A percentile compares a stretch with the other conserved stretches of the same genome.
Conservation (phyloP, 805 yeast genomes). For the Spathaspora boniae region DNA sequence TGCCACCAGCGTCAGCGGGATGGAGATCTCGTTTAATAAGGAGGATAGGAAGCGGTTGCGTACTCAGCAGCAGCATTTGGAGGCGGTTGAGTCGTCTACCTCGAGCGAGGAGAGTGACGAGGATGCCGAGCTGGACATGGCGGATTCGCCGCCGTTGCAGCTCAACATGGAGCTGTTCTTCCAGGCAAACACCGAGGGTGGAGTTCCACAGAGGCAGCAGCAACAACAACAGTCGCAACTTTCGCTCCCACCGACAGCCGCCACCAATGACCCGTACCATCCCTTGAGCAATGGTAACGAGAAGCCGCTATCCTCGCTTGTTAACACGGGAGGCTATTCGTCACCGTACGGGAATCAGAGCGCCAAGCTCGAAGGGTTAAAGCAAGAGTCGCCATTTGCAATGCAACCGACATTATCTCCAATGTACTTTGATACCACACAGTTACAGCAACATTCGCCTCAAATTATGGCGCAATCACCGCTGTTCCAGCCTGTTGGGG, state of each 20-base stretch:
- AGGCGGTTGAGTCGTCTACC: conserved; percentile 1
- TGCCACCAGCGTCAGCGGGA: conserved; percentile 35
- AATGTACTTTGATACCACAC: conserved; percentile 12
- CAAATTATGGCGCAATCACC: conserved; percentile 7
- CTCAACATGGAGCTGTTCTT: conserved; percentile 19
- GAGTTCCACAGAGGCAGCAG: background rate
- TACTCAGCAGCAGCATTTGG: conserved; percentile 7
- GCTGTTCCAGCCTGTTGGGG: background rate
- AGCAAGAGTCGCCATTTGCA: conserved; percentile 20
- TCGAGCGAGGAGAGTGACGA: conserved; percentile 29
- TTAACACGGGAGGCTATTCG: conserved; percentile 13
- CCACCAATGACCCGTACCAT: conserved; percentile 2
- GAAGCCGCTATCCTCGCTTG: no score
- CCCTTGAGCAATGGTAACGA: no score
- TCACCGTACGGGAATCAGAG: conserved; percentile 14
- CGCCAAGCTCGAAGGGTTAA: conserved; percentile 12
- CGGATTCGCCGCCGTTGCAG: conserved; percentile 24
- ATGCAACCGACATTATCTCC: conserved; percentile 16
- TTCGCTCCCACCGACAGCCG: conserved; percentile 4
- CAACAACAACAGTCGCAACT: background rate
- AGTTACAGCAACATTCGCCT: conserved; percentile 7
- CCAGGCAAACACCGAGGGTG: background rate
- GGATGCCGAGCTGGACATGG: conserved; percentile 28
- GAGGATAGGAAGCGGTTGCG: conserved; percentile 9
- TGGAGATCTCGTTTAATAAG: conserved; percentile 12